Percentiles rank a stretch among this genome's conserved stretches.
Evolutionary conservation across 176 grass and related monocot species (phyloP).

Genomic region (Chrysopogon serrulatus): DNA sequence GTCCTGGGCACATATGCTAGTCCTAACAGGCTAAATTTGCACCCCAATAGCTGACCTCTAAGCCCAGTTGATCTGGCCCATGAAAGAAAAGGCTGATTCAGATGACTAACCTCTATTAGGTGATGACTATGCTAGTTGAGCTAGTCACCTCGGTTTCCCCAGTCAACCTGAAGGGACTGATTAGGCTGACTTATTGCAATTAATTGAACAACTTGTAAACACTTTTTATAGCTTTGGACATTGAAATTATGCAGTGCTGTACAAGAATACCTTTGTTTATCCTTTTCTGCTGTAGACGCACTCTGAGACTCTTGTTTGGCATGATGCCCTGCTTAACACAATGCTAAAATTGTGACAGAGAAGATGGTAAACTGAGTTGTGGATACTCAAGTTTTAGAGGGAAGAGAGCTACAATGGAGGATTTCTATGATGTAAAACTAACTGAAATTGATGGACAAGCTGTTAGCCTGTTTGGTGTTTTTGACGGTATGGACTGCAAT

Average conservation of each 20-base stretch:
- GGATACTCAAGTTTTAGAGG: constrained; percentile 94
- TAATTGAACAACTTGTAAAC: not conserved
- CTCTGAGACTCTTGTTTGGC: not conserved
- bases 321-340: constrained; percentile 31
- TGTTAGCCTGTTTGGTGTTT: constrained; percentile 90
- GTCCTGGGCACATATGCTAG: not conserved
- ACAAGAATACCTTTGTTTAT: not conserved
- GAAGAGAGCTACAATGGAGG: constrained; percentile 82
- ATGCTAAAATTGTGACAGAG: constrained; percentile 56
- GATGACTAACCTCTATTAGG: not conserved
- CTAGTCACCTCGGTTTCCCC: not conserved
- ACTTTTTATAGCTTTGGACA: not conserved
- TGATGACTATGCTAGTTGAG: not conserved
- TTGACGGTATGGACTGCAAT: constrained; percentile 66
- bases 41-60: not conserved
- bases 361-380: constrained; percentile 76
- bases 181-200: not conserved
- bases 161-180: not conserved
- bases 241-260: not conserved
- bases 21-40: not conserved
- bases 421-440: constrained; percentile 88
- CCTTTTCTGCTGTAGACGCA: not conserved
- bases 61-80: not conserved
- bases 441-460: constrained; percentile 63
- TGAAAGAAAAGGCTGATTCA: not conserved